Evolutionary conservation across 495 filamentous ascomycete species (phyloP).

Genomic region (Tetracladium setigerum): DNA sequence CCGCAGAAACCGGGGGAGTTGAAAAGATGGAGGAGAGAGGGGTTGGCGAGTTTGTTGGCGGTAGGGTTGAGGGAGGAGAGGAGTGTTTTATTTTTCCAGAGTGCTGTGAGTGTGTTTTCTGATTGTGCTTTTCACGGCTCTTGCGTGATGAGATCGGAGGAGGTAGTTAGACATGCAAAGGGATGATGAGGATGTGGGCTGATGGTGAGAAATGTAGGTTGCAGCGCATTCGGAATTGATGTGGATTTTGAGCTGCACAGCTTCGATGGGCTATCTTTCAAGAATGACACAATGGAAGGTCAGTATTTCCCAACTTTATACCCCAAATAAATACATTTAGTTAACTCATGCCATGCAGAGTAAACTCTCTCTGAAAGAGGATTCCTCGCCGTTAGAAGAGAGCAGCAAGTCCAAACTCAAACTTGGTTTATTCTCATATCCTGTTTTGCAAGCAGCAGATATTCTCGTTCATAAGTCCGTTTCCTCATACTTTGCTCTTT

Average conservation of each 20-base stretch:
- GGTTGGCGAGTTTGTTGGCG: slow-evolving; percentile 72
- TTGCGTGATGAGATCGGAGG: neutral
- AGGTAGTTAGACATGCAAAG: neutral
- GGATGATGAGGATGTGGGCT: neutral
- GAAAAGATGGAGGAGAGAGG: slow-evolving; percentile 56
- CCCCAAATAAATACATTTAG: neutral
- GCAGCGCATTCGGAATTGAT: slow-evolving; percentile 78
- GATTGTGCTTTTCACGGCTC: neutral
- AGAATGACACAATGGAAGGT: slow-evolving; percentile 99
- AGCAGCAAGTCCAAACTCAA: slow-evolving; percentile 54
- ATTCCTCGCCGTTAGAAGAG: slow-evolving; percentile 43
- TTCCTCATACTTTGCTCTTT: neutral
- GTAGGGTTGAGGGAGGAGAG: slow-evolving; percentile 71
- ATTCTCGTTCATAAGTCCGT: slow-evolving; percentile 74
- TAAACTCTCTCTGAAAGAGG: slow-evolving; percentile 55
- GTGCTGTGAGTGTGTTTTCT: slow-evolving; percentile 35
- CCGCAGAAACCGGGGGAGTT: slow-evolving; percentile 54
- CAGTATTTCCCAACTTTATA: slow-evolving; percentile 14
- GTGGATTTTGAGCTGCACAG: slow-evolving; percentile 91
- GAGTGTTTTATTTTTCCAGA: slow-evolving; percentile 82
- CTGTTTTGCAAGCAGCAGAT: slow-evolving; percentile 91
- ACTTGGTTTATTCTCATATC: slow-evolving; percentile 93
- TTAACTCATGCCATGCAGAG: slow-evolving; percentile 36
- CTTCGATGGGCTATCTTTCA: slow-evolving; percentile 79
- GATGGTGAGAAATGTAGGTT: slow-evolving; percentile 39